phyloP scores from a whole-genome alignment of 495 filamentous ascomycete species.

The Penicillium silybi region DNA sequence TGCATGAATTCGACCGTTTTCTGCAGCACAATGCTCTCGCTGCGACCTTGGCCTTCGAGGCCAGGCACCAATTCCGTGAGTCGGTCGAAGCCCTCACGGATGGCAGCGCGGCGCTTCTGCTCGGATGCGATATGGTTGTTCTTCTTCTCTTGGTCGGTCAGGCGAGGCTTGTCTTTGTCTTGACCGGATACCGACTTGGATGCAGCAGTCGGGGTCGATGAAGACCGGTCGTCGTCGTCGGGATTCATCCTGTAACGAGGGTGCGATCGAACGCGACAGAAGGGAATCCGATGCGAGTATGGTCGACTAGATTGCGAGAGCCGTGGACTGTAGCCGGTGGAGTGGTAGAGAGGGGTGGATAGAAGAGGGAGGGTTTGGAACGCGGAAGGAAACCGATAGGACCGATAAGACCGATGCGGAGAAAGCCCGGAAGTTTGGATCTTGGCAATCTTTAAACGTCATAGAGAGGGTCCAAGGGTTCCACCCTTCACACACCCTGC shows the following conservation, averaged over 20 bases:
- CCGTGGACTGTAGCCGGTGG: not conserved
- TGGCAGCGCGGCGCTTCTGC: conserved; percentile 82
- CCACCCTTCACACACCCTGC: conserved; percentile 11
- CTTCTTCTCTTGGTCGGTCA: conserved; percentile 86
- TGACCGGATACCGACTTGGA: conserved; percentile 46
- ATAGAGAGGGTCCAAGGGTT: conserved; percentile 26
- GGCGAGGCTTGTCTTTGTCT: conserved; percentile 63
- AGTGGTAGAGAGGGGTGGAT: not conserved
- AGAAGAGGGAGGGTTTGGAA: not conserved
- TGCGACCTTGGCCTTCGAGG: conserved; percentile 75
- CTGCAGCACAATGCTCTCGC: conserved; percentile 77
- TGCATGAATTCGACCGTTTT: conserved; percentile 71
- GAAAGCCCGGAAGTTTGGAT: conserved; percentile 11
- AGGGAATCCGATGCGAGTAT: not conserved
- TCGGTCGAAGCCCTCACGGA: conserved; percentile 81
- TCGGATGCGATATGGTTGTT: conserved; percentile 87
- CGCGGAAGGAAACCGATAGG: conserved; percentile 19
- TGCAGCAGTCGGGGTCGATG: conserved; percentile 57
- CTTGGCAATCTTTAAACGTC: conserved; percentile 29
- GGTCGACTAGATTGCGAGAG: not conserved
- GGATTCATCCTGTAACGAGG: conserved; percentile 25
- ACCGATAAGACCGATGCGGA: conserved; percentile 23
- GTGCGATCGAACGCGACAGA: conserved; percentile 7
- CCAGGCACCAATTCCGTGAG: conserved; percentile 81
- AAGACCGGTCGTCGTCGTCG: conserved; percentile 35